Percentiles rank a stretch among this genome's conserved stretches.
Evolutionary conservation across 2,329 filamentous ascomycete genomes (phyloP).

Genomic region (Dactylellina parvicollis): DNA sequence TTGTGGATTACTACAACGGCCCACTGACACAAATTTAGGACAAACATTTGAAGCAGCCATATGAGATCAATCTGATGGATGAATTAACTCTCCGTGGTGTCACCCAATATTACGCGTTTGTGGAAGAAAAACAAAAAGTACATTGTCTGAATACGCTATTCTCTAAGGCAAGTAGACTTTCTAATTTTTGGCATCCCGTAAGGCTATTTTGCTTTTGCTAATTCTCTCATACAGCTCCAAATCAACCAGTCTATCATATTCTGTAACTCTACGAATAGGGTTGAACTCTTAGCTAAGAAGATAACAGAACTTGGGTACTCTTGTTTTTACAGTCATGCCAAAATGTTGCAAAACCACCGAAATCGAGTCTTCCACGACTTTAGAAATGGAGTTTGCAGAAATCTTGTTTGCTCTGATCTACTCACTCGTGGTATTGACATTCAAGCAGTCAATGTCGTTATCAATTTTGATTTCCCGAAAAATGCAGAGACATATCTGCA

Average conservation of each 20-base stretch:
- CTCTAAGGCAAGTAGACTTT: conserved; percentile 70
- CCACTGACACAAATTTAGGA: conserved; percentile 66
- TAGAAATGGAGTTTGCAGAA: conserved; percentile 95
- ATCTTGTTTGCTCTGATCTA: conserved; percentile 96
- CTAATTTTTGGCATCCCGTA: background rate
- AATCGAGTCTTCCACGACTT: conserved; percentile 99
- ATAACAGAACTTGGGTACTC: conserved; percentile 99
- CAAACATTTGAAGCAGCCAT: conserved; percentile 95
- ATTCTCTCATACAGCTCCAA: conserved; percentile 70
- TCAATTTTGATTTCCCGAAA: conserved; percentile 99
- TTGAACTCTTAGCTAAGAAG: conserved; percentile 97
- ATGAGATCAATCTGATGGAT: conserved; percentile 99
- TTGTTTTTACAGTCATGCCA: conserved; percentile 98
- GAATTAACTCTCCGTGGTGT: conserved; percentile 97
- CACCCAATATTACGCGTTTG: conserved; percentile 98
- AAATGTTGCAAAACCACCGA: conserved; percentile 95
- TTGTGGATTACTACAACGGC: background rate
- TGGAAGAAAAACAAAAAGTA: conserved; percentile 99
- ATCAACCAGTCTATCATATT: conserved; percentile 99
- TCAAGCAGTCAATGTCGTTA: conserved; percentile 98
- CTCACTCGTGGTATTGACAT: conserved; percentile 99
- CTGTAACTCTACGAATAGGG: conserved; percentile 98
- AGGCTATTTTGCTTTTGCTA: background rate
- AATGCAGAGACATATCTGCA: conserved; percentile 99
- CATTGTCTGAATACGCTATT: conserved; percentile 99